Evolutionary conservation across 352 stramenopile species (phyloP).

Genomic region (Pythium apleroticum): DNA sequence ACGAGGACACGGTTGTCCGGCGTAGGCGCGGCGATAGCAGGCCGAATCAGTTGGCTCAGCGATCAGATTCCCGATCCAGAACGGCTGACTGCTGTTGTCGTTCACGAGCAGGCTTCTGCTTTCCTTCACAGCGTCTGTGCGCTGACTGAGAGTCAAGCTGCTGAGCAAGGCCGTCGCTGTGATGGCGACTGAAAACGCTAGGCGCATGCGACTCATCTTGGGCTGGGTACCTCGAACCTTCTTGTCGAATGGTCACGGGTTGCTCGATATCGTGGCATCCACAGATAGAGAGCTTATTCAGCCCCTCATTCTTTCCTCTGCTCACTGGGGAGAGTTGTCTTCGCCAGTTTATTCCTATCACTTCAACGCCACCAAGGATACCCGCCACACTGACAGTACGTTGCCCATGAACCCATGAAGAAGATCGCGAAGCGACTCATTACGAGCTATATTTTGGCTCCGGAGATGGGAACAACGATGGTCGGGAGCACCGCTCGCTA

Average conservation of each 20-base stretch:
- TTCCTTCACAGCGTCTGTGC: not conserved
- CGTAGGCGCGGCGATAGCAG: constrained; percentile 54
- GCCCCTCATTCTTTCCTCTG: not conserved
- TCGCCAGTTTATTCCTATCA: not conserved
- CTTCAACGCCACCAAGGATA: not conserved
- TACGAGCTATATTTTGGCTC: not conserved
- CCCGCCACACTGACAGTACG: no score
- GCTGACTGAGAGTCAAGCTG: not conserved
- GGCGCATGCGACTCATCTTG: not conserved
- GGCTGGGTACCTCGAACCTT: not conserved
- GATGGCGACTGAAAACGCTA: not conserved
- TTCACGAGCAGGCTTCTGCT: not conserved
- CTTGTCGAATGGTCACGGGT: not conserved
- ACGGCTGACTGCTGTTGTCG: not conserved
- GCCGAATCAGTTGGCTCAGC: constrained; percentile 34
- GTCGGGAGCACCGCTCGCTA: no score
- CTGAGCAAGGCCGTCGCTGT: not conserved
- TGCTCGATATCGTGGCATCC: not conserved
- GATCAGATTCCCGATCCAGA: not conserved
- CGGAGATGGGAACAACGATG: not conserved
- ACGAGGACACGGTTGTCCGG: constrained; percentile 34
- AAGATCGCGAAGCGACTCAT: not conserved
- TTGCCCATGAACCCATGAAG: not conserved
- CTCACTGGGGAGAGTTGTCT: not conserved
- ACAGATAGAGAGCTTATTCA: not conserved